Evolutionary conservation across 2,329 filamentous ascomycete genomes (phyloP), one percentile per base, ranked within the genome.

Genomic region (Colletotrichum falcatum): DNA sequence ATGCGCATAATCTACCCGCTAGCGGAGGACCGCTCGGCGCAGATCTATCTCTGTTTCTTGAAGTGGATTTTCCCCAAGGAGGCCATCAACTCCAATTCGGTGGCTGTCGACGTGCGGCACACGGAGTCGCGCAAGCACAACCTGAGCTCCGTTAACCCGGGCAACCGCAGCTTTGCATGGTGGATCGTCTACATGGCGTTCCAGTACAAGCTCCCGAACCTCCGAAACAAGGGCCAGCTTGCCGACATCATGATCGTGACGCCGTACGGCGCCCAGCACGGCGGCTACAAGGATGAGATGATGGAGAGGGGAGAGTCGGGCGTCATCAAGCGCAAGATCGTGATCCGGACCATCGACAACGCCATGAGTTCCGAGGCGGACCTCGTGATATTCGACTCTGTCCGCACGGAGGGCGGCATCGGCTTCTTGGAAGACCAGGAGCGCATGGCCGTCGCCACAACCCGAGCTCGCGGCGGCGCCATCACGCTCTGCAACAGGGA

Each of bases 341-440:
- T 14, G 1, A 26, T 65, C 2, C 60, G 61, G 12, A 65, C 61
- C 5, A 39, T 65, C 18, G 66, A 69, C 33, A 60, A 65, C 39
- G 56, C 61, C 14, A 64, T 65, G 61, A 69, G 66, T 26, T 26
- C 60, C 20, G 61, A 69, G 35, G 66, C 66, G 23, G 66, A 69
- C 46, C 35, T 69, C 3, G 66, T 69, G 20, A 48, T 69, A 23
- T 65, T 59, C 30, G 66, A 69, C 61, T 46, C 48, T 8, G 61
- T 65, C 18, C 66, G 66, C 51, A 35, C 61, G 16, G 28, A 3
- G n/a, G 51, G 46, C 28, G 35, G 53, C 18, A 59, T 61, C 2
- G 66, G 61, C 35, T 69, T 69, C 42, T 18, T 69, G n/a, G 37
- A 58, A 26, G 37, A 69, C 33, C 33, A 33, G 5, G 23, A 42